Percentiles rank a stretch among this genome's conserved stretches.
Conservation (phyloP, 306 rosid genomes). For the Trichosanthes truncata region DNA sequence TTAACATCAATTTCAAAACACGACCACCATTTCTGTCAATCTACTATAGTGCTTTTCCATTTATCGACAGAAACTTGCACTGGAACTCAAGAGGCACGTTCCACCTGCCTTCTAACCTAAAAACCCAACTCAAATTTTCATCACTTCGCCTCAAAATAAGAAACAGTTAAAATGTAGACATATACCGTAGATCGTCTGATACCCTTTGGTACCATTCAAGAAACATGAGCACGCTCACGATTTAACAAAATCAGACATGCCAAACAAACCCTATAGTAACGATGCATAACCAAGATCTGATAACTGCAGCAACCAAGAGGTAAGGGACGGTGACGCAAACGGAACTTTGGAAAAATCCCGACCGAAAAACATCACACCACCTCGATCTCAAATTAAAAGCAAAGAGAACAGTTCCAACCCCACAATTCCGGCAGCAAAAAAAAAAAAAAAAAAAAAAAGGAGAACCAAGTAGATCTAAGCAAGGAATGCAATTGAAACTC, state of each 20-base stretch:
- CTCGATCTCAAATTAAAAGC: slow-evolving; percentile 4
- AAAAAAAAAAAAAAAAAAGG: no score
- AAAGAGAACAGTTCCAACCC: slow-evolving; percentile 12
- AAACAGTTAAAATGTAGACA: background rate
- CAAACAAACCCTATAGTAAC: background rate
- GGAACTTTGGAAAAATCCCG: background rate
- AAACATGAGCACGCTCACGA: background rate
- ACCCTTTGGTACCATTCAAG: background rate
- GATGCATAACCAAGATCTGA: background rate
- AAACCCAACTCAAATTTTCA: background rate
- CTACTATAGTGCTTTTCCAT: background rate
- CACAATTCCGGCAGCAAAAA: background rate
- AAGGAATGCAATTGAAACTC: background rate
- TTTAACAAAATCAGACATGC: background rate
- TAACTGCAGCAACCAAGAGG: background rate
- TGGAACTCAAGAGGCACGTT: background rate
- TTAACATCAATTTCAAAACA: background rate
- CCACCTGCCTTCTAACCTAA: background rate
- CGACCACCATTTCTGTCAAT: background rate
- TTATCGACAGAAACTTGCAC: background rate
- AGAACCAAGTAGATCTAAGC: slow-evolving; percentile 19
- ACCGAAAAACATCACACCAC: background rate
- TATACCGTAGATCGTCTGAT: background rate
- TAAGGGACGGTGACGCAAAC: background rate
- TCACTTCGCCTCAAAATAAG: background rate